Conservation (phyloP, 257 asterid species). For the Misopates orontium region DNA sequence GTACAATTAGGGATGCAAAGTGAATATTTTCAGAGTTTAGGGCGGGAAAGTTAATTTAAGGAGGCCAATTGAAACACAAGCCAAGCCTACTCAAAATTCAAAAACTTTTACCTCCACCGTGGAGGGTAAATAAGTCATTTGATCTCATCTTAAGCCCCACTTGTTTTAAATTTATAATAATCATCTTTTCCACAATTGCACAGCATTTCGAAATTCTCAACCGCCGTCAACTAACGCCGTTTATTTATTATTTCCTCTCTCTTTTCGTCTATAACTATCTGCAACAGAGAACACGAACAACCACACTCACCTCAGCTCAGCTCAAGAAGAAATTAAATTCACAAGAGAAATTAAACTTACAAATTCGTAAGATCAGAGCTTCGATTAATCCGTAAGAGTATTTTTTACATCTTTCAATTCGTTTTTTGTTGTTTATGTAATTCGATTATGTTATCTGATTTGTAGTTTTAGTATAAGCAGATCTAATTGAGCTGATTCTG, state of each 20-base stretch:
- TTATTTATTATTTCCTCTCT: background rate
- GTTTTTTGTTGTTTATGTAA: conserved; percentile 2
- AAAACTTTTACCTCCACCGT: conserved; percentile 31
- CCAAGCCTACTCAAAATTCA: conserved; percentile 8
- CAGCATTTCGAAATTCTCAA: conserved; percentile 26
- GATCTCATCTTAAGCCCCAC: background rate
- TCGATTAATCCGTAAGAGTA: conserved; percentile 28
- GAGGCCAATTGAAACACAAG: background rate
- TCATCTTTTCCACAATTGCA: conserved; percentile 6
- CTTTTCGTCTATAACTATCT: conserved; percentile 24
- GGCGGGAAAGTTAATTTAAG: background rate
- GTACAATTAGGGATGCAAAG: background rate
- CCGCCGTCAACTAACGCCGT: conserved; percentile 50
- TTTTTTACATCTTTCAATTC: conserved; percentile 13
- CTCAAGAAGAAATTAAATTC: conserved; percentile 6
- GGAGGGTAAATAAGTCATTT: conserved; percentile 20
- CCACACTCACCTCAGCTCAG: conserved; percentile 9
- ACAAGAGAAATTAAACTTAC: conserved; percentile 6
- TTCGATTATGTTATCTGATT: background rate
- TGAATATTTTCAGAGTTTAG: background rate
- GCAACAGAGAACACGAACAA: conserved; percentile 30
- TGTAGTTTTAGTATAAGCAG: background rate
- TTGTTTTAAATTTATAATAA: background rate
- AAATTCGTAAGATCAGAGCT: conserved; percentile 6
- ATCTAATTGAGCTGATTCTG: background rate